Conservation (phyloP, 768 basidiomycete genomes). For the Boletus tylopilopsis region DNA sequence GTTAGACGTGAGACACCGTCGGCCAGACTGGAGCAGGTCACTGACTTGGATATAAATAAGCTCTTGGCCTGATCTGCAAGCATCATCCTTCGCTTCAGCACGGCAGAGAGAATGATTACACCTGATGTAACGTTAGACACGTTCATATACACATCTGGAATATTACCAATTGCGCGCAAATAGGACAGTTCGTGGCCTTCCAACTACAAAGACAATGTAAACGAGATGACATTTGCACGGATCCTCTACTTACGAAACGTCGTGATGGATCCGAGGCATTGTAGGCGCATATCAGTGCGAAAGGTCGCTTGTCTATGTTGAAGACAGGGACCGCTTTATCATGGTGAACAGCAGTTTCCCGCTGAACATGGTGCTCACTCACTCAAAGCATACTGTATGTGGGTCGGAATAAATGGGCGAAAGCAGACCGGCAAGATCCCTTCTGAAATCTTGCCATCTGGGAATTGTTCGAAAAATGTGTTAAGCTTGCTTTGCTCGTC, state of each 20-base stretch:
- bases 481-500: conserved; percentile 75
- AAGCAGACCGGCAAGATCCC: conserved; percentile 82
- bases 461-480: conserved; percentile 72
- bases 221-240: neutral
- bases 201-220: conserved; percentile 43
- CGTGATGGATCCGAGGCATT: conserved; percentile 78
- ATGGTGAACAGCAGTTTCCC: conserved; percentile 5
- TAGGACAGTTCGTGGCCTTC: conserved; percentile 92
- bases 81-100: conserved; percentile 88
- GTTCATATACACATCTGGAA: neutral
- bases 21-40: neutral
- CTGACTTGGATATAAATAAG: conserved; percentile 87
- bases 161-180: conserved; percentile 77
- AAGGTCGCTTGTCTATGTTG: conserved; percentile 89
- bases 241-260: conserved; percentile 60
- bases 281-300: conserved; percentile 87
- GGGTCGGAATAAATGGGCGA: conserved; percentile 73
- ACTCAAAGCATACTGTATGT: conserved; percentile 88
- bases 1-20: conserved; percentile 7
- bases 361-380: conserved; percentile 28
- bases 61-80: conserved; percentile 94
- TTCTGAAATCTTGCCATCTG: conserved; percentile 86
- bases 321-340: conserved; percentile 81
- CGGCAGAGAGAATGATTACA: conserved; percentile 90
- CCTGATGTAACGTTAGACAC: conserved; percentile 35